Evolutionary conservation across 1,139 yeast species (phyloP), one percentile per base, ranked within the genome.

Genomic region (Suhomyces kunorum): DNA sequence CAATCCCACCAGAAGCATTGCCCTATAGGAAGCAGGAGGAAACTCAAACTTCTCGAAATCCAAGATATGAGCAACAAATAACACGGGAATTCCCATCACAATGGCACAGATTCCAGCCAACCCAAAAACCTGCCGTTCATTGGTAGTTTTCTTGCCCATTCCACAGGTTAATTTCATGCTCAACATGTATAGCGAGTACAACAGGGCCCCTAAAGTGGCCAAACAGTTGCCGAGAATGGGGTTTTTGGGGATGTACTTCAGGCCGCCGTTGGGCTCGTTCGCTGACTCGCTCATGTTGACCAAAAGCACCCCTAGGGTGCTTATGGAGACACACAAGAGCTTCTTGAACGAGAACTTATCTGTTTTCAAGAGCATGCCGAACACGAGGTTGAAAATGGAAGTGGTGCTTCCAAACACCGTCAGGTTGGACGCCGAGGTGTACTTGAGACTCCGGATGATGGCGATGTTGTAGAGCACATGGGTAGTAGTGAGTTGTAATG

Each of bases 351-450:
- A 58, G 44, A 77, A 65, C 12, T 51, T 52, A 44, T 78, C 83
- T 15, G 74, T 68, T 17, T 63, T 62, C 19, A 68, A 52, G 8
- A 59, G 28, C 1, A 58, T 62, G 0, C 81, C 79, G 15, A 76
- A 58, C 8, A 76, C 49, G 26, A 78, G 59, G 0, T 81, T 74
- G 53, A 76, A 78, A 3, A 76, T 65, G 5, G 81, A 73, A 1
- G 81, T 70, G 0, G 80, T 68, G 6, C 81, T 70, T 4, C 80
- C 68, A 22, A 78, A 54, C 3, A 77, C 74, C 0, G 81, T 74
- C 50, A 70, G 77, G 48, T 74, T 76, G 17, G 81, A 73, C 0
- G 81, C 80, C 5, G 78, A 68, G 0, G 83, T 78, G 48, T 63
- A 78, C 47, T 66, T 64, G 36, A 78, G 60, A 7, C 77, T 61